Evolutionary conservation across 1,284 basidiomycete species (phyloP), one percentile per base, ranked within the genome.

Genomic region (Puccinia hordei): DNA sequence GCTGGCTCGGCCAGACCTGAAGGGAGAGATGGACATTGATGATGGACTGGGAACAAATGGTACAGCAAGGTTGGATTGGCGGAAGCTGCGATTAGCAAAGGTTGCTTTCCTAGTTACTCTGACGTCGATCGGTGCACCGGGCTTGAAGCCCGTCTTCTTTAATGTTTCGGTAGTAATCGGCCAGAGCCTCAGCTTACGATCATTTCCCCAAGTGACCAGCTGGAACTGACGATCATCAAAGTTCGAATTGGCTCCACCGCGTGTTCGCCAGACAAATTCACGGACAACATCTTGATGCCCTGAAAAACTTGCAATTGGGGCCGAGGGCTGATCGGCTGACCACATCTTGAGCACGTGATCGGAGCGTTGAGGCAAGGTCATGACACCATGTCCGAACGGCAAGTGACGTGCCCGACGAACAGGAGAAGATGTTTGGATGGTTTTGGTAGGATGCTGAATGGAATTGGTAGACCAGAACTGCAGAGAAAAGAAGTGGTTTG

Each of bases 181-280:
- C 93, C 95, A 98, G 83, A 98, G 92, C 12, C 94, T 88, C 49
- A 99, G 87, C 0, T 93, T 96, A 61, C 94, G 90, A 84, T 98
- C 97, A 85, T 95, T 96, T 1, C 93, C 93, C 96, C 95, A 98
- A 0, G 95, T 98, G 72, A 99, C 93, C 2, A 99, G 88, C 85
- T 97, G 95, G 85, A 94, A 95, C 81, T 92, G 91, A 12, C 90
- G 89, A 84, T 90, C 89, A 80, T 91, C 90, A 88, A 83, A 81
- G 2, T 83, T 81, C 53, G 83, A 77, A 85, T 88, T 86, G 15
- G 86, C 83, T 0, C 87, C 87, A 63, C 89, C 89, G 72, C 87
- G 84, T 0, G 89, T 90, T 81, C 97, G 88, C 95, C 97, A 98
- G 1, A 99, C 95, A 84, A 97, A 99, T 86, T 99, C 96, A 84